Percentiles rank a stretch among this genome's conserved stretches.
Conservation (phyloP, 257 asterid species). For the Nicotiana sylvestris region DNA sequence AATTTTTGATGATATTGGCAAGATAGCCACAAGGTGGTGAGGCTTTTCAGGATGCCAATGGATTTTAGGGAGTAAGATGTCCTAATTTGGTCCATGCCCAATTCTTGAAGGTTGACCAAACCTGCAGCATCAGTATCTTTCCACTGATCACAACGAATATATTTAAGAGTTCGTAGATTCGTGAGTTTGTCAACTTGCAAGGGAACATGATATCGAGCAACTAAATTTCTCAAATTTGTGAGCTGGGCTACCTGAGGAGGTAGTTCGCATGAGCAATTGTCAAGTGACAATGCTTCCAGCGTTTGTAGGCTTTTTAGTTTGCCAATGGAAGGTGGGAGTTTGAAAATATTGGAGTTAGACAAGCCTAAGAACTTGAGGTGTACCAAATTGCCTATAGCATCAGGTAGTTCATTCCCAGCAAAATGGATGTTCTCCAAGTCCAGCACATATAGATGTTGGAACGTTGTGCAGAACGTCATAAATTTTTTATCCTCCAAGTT, state of each 20-base stretch:
- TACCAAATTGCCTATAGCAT: conserved; percentile 8
- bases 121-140: neutral
- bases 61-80: neutral
- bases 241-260: neutral
- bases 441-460: neutral
- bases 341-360: neutral
- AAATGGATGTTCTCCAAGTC: neutral
- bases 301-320: neutral
- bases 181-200: neutral
- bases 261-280: neutral
- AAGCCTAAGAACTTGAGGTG: conserved; percentile 13
- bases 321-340: conserved; percentile 5
- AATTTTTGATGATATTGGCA: neutral
- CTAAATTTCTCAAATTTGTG: conserved; percentile 5
- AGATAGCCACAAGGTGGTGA: neutral
- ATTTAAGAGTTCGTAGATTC: conserved; percentile 2
- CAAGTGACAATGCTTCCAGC: neutral
- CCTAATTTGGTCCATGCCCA: neutral
- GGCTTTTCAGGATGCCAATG: conserved; percentile 3
- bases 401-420: neutral
- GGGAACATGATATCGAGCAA: neutral
- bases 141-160: conserved; percentile 9
- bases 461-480: neutral
- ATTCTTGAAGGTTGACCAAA: conserved; percentile 11
- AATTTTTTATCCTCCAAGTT: neutral